A percentile compares a stretch with the other conserved stretches of the same genome.
Evolutionary conservation across 495 filamentous ascomycete genomes (phyloP).

Genomic region (Neurospora sublineolata): DNA sequence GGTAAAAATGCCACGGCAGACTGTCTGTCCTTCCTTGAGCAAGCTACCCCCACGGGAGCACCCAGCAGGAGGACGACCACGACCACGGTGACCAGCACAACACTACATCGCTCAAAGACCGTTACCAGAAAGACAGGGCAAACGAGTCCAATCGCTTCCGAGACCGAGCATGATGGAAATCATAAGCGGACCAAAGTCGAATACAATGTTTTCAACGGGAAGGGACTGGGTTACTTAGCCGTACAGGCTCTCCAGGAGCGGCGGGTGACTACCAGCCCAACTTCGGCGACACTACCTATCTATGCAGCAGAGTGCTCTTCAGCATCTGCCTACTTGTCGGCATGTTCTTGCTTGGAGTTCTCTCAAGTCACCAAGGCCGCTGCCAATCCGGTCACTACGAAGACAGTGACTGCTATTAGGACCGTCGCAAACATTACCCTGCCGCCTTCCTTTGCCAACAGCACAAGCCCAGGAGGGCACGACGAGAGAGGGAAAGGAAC

Average conservation of each 20-base stretch:
- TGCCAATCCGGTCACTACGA: neutral
- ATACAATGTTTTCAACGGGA: constrained; percentile 2
- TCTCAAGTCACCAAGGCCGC: constrained; percentile 4
- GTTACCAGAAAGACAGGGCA: neutral
- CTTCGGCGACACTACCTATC: constrained; percentile 5
- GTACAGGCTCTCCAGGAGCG: constrained; percentile 1
- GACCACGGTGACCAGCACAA: constrained; percentile 5
- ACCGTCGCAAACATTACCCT: constrained; percentile 5
- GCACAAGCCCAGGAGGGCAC: neutral
- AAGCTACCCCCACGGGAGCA: neutral
- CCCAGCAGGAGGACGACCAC: constrained; percentile 4
- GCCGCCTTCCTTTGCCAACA: constrained; percentile 1
- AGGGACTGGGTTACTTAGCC: neutral
- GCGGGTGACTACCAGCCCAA: constrained; percentile 6
- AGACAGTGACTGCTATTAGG: neutral
- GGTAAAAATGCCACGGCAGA: constrained; percentile 15
- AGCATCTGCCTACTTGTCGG: constrained; percentile 12
- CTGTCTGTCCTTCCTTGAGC: constrained; percentile 13
- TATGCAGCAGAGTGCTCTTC: constrained; percentile 16
- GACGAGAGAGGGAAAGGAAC: neutral
- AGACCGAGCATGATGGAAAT: neutral
- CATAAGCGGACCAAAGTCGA: constrained; percentile 1
- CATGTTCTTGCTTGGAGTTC: constrained; percentile 22
- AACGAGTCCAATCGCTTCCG: neutral
- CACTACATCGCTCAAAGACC: neutral